These are phyloP conservation scores for Cordyceps javanica DNA, from an alignment of 2,329 filamentous ascomycete genomes.

Conservation along the genomic window DNA sequence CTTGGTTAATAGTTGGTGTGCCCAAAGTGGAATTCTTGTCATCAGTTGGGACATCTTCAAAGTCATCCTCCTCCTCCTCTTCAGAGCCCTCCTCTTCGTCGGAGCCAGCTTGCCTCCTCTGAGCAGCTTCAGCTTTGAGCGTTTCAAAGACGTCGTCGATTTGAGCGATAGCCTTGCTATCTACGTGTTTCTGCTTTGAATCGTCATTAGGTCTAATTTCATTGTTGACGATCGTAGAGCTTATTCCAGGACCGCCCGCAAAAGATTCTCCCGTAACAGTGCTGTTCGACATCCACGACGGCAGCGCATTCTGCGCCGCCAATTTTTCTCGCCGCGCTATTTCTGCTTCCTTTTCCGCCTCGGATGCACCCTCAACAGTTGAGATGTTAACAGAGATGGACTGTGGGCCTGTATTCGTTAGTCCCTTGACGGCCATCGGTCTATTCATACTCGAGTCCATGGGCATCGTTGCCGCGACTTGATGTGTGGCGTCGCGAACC, in stretches of 20 bases:
- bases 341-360: slow-evolving; percentile 61
- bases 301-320: slow-evolving; percentile 62
- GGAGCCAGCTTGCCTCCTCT: slow-evolving; percentile 27
- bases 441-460: slow-evolving; percentile 47
- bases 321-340: slow-evolving; percentile 59
- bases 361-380: slow-evolving; percentile 57
- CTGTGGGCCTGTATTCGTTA: slow-evolving; percentile 60
- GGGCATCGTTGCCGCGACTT: slow-evolving; percentile 53
- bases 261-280: slow-evolving; percentile 62
- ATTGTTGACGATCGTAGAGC: slow-evolving; percentile 25
- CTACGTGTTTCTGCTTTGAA: slow-evolving; percentile 29
- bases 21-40: slow-evolving; percentile 24
- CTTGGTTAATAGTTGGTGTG: slow-evolving; percentile 24
- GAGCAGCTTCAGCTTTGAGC: slow-evolving; percentile 53
- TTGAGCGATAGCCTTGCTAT: slow-evolving; percentile 48
- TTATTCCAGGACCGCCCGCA: slow-evolving; percentile 24
- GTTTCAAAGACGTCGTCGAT: slow-evolving; percentile 64
- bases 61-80: slow-evolving; percentile 40
- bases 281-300: slow-evolving; percentile 65
- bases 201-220: slow-evolving; percentile 43
- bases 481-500: slow-evolving; percentile 60
- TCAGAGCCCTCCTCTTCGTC: slow-evolving; percentile 31
- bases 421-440: slow-evolving; percentile 63
- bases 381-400: slow-evolving; percentile 66
- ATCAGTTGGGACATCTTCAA: slow-evolving; percentile 44